Conservation (phyloP, 2,329 filamentous ascomycete genomes). For the Proliferodiscus dingleyae region DNA sequence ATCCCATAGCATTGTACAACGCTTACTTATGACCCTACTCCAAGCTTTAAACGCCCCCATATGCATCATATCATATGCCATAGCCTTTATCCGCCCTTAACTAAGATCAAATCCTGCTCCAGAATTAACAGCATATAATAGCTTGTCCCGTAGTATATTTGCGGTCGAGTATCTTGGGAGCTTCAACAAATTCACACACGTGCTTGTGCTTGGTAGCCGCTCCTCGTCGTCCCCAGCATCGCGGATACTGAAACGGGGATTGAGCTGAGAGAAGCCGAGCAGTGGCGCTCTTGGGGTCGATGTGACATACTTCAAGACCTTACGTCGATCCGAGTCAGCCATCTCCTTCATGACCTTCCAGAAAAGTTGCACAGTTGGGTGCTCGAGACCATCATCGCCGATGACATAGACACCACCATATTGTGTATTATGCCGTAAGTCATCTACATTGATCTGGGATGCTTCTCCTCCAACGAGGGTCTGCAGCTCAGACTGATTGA, state of each 20-base stretch:
- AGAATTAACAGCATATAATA: conserved; percentile 84
- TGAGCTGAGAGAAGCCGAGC: conserved; percentile 80
- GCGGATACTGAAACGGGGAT: conserved; percentile 82
- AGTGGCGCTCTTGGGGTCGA: conserved; percentile 87
- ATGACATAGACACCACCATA: conserved; percentile 87
- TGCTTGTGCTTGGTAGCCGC: conserved; percentile 86
- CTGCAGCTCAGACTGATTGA: conserved; percentile 93
- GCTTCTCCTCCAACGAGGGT: conserved; percentile 87
- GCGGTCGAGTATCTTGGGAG: conserved; percentile 73
- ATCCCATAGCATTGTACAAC: background rate
- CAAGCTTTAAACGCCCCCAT: background rate
- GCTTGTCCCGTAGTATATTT: conserved; percentile 64
- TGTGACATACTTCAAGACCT: conserved; percentile 93
- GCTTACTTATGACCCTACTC: background rate
- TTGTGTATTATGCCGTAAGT: conserved; percentile 75
- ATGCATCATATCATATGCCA: conserved; percentile 4
- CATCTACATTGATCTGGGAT: conserved; percentile 78
- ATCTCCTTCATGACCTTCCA: conserved; percentile 83
- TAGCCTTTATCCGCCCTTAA: conserved; percentile 5
- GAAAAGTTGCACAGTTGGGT: conserved; percentile 80
- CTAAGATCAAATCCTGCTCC: conserved; percentile 85
- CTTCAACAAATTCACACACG: conserved; percentile 92
- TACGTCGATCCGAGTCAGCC: conserved; percentile 69
- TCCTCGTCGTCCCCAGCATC: conserved; percentile 74
- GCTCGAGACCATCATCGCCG: conserved; percentile 83